phyloP scores from a whole-genome alignment of 2,329 filamentous ascomycete species.

The Oidium heveae region DNA sequence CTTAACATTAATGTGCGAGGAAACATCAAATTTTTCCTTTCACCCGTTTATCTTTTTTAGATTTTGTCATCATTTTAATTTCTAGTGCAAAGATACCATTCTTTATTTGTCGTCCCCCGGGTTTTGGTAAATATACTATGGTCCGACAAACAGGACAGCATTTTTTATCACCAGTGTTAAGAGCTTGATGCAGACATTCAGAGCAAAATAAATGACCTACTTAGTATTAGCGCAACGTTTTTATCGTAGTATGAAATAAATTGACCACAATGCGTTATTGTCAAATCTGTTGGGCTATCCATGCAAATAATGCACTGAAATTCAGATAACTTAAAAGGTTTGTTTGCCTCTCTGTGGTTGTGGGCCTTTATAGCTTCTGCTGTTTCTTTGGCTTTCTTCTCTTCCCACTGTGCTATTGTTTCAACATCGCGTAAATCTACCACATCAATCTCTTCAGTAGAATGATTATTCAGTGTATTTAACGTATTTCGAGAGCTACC shows the following conservation, averaged over 20 bases:
- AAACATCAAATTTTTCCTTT: too few species aligned
- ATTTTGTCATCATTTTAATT: slow-evolving; percentile 34
- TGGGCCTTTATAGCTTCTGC: slow-evolving; percentile 15
- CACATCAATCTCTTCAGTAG: slow-evolving; percentile 5
- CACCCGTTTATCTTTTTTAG: slow-evolving; percentile 23
- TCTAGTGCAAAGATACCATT: slow-evolving; percentile 33
- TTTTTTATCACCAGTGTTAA: slow-evolving; percentile 29
- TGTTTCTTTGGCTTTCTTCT: slow-evolving; percentile 8
- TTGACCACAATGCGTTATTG: slow-evolving; percentile 38
- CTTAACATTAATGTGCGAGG: too few species aligned
- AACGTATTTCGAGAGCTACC: neutral
- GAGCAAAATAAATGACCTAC: slow-evolving; percentile 39
- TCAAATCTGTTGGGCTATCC: slow-evolving; percentile 31
- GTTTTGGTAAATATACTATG: slow-evolving; percentile 23
- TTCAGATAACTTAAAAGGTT: slow-evolving; percentile 22
- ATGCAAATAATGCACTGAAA: slow-evolving; percentile 45
- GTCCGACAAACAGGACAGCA: slow-evolving; percentile 39
- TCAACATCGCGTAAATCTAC: slow-evolving; percentile 12
- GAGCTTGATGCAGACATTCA: slow-evolving; percentile 33
- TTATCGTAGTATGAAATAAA: slow-evolving; percentile 13
- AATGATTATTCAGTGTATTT: neutral
- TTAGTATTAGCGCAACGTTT: slow-evolving; percentile 4
- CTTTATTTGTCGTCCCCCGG: slow-evolving; percentile 14
- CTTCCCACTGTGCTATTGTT: slow-evolving; percentile 9
- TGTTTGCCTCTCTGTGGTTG: slow-evolving; percentile 22